Evolutionary conservation across 192 early-diverging fungal species (phyloP).

Genomic region (Allomyces arbusculus): DNA sequence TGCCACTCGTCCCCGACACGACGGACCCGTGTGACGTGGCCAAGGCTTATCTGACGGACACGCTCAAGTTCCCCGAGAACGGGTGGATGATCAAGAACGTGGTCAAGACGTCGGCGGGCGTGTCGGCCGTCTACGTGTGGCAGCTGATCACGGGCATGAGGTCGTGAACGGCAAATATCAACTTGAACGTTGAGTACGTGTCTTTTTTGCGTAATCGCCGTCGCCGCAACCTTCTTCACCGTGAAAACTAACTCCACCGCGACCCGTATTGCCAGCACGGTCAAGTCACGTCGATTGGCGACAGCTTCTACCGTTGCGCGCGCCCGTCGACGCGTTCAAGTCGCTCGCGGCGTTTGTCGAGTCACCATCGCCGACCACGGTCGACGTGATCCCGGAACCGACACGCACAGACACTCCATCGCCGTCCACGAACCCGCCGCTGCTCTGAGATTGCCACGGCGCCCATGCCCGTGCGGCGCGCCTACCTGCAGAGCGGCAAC

Average conservation of each 20-base stretch:
- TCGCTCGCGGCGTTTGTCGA: too few relatives aligned
- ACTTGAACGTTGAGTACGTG: constrained; percentile 47
- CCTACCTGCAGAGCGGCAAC: too few relatives aligned
- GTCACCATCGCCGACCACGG: too few relatives aligned
- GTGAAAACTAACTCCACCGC: too few relatives aligned
- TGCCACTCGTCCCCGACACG: background rate
- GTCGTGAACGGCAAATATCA: constrained; percentile 68
- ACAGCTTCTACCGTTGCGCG: constrained; percentile 8
- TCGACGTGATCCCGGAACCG: too few relatives aligned
- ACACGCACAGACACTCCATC: too few relatives aligned
- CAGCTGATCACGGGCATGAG: constrained; percentile 49
- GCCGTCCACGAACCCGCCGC: too few relatives aligned
- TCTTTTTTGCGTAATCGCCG: constrained; percentile 37
- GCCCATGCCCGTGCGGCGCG: too few relatives aligned
- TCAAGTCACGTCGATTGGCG: constrained; percentile 12
- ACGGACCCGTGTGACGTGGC: background rate
- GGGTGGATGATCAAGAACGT: background rate
- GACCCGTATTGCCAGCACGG: constrained; percentile 3
- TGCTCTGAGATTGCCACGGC: too few relatives aligned
- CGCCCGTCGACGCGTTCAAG: too few relatives aligned
- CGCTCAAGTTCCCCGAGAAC: background rate
- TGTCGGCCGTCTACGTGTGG: constrained; percentile 70
- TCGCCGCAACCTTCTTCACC: constrained; percentile 43
- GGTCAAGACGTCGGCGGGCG: constrained; percentile 14
- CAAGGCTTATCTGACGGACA: background rate